These are phyloP conservation scores for Aspergillus persii DNA, from an alignment of 2,329 filamentous ascomycete species.

Conservation along the genomic window DNA sequence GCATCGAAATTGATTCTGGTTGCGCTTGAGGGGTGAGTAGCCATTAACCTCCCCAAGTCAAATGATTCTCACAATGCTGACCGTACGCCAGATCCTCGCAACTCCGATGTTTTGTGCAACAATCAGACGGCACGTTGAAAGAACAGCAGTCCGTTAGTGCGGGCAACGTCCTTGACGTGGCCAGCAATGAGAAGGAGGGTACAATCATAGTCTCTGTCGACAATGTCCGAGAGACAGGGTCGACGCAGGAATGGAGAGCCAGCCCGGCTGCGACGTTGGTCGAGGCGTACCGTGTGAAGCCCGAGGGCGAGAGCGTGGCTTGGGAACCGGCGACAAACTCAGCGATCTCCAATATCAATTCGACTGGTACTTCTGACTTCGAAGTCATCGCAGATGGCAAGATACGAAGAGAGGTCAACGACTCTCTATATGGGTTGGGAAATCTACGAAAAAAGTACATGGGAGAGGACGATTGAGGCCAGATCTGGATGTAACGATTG, in stretches of 20 bases:
- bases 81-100: constrained; percentile 61
- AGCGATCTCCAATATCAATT: constrained; percentile 28
- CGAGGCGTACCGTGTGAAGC: constrained; percentile 28
- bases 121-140: constrained; percentile 49
- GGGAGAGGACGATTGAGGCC: constrained; percentile 22
- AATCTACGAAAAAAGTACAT: constrained; percentile 39
- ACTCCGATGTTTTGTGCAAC: constrained; percentile 65
- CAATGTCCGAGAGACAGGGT: constrained; percentile 50
- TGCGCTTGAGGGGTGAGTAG: constrained; percentile 58
- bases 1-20: constrained; percentile 44
- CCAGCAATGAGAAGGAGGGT: constrained; percentile 27
- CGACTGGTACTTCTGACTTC: constrained; percentile 28
- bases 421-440: constrained; percentile 38
- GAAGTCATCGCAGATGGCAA: constrained; percentile 27
- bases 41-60: not conserved
- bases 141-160: constrained; percentile 52
- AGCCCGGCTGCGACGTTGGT: constrained; percentile 23
- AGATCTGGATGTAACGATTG: not conserved
- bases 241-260: constrained; percentile 43
- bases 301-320: constrained; percentile 20
- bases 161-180: constrained; percentile 65
- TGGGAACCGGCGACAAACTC: constrained; percentile 25
- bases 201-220: constrained; percentile 54
- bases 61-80: constrained; percentile 13
- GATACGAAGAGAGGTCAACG: constrained; percentile 33